These are phyloP conservation scores for Xylaria sp. DNA, from an alignment of 2,329 filamentous ascomycete genomes.

Conservation along the genomic window DNA sequence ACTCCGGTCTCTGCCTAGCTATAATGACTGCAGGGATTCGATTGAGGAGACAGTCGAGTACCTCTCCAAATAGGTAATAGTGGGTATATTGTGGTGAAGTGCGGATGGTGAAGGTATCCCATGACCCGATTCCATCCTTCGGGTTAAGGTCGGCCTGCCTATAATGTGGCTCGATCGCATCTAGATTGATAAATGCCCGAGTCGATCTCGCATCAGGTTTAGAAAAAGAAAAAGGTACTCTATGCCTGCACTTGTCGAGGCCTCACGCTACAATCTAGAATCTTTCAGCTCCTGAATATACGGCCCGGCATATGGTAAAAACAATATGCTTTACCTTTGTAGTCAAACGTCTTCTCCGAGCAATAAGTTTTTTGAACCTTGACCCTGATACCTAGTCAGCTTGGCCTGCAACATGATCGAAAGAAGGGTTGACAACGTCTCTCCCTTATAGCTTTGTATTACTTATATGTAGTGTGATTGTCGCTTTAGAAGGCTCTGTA, in stretches of 20 bases:
- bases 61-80: too few relatives aligned
- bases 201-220: not conserved
- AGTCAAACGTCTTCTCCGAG: not conserved
- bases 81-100: too few relatives aligned
- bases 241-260: not conserved
- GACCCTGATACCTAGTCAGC: slow-evolving; percentile 19
- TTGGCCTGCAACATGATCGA: slow-evolving; percentile 5
- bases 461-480: not conserved
- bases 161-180: not conserved
- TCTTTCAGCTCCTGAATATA: slow-evolving; percentile 12
- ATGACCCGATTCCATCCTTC: not conserved
- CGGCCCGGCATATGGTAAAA: not conserved
- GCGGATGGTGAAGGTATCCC: not conserved
- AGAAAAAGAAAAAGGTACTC: not conserved
- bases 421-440: slow-evolving; percentile 6
- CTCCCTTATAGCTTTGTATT: not conserved
- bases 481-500: not conserved
- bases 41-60: too few relatives aligned
- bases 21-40: too few relatives aligned
- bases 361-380: slow-evolving; percentile 14
- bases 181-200: not conserved
- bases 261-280: not conserved
- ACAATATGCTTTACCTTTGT: not conserved
- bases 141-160: not conserved
- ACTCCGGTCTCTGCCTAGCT: too few relatives aligned